phyloP scores from a whole-genome alignment of 495 filamentous ascomycete species.

The Penicillium roqueforti region DNA sequence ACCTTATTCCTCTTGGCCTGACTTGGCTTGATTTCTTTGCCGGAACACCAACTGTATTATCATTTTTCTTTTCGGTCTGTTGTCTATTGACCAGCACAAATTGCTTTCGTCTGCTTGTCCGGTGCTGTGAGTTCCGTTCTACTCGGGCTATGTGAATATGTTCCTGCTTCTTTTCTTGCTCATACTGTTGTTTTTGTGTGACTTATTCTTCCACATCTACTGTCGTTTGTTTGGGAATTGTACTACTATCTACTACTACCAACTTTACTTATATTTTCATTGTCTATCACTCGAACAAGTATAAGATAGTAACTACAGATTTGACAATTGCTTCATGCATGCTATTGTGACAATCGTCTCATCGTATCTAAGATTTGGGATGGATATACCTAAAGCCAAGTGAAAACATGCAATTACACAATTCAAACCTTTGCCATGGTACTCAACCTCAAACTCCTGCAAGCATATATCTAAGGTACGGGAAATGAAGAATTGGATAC shows the following conservation, averaged over 20 bases:
- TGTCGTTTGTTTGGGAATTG: not conserved
- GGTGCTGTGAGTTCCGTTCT: slow-evolving; percentile 7
- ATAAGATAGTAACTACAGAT: not conserved
- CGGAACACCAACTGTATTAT: slow-evolving; percentile 25
- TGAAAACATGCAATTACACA: not conserved
- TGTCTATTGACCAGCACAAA: slow-evolving; percentile 10
- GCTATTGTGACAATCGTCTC: not conserved
- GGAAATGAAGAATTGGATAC: not conserved
- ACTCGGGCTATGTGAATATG: slow-evolving; percentile 29
- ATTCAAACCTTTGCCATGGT: no score
- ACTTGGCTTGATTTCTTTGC: slow-evolving; percentile 7
- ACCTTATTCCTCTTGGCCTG: not conserved
- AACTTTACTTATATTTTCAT: not conserved
- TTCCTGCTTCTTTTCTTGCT: slow-evolving; percentile 3
- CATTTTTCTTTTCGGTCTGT: slow-evolving; percentile 4
- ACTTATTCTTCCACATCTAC: not conserved
- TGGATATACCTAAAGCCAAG: not conserved
- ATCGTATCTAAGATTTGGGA: not conserved
- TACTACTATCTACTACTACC: slow-evolving; percentile 11
- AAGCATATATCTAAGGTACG: not conserved
- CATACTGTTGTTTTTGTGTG: not conserved
- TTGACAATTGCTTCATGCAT: not conserved
- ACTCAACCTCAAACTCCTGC: not conserved
- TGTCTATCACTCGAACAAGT: not conserved
- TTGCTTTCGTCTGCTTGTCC: slow-evolving; percentile 1